Conservation (phyloP, 140 eudicot genomes). For the Erigeron philadelphicus region DNA sequence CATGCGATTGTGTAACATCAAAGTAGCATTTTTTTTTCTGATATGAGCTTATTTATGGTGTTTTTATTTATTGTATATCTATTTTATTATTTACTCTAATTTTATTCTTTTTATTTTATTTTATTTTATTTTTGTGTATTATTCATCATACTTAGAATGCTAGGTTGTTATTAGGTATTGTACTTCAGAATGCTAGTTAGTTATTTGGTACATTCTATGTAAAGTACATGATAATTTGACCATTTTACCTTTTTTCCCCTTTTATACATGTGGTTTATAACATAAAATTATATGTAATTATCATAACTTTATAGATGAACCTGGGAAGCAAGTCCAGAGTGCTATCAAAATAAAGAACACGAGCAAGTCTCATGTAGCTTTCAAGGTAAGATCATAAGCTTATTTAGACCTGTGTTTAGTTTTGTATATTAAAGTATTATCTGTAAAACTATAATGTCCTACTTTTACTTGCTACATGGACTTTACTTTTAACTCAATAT, state of each 20-base stretch:
- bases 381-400: constrained; percentile 52
- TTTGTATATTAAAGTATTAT: neutral
- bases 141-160: neutral
- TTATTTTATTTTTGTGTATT: too few relatives aligned
- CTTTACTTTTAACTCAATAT: neutral
- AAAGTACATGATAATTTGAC: neutral
- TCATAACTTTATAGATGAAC: constrained; percentile 60
- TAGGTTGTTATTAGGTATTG: neutral
- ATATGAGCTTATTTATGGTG: neutral
- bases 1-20: neutral
- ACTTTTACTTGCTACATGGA: constrained; percentile 10
- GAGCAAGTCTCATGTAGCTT: constrained; percentile 97
- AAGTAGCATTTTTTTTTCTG: neutral
- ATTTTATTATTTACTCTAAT: neutral
- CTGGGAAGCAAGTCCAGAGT: constrained; percentile 98
- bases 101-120: too few relatives aligned
- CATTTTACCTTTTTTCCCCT: neutral
- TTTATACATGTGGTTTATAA: constrained; percentile 12
- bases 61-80: neutral
- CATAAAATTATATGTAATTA: constrained; percentile 6
- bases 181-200: neutral
- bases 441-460: constrained; percentile 5
- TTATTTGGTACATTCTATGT: neutral
- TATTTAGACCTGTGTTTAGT: neutral
- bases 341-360: constrained; percentile 91